Base-by-base conservation (phyloP, 2,329 filamentous ascomycete species). In the Podosphaera leucotricha region DNA sequence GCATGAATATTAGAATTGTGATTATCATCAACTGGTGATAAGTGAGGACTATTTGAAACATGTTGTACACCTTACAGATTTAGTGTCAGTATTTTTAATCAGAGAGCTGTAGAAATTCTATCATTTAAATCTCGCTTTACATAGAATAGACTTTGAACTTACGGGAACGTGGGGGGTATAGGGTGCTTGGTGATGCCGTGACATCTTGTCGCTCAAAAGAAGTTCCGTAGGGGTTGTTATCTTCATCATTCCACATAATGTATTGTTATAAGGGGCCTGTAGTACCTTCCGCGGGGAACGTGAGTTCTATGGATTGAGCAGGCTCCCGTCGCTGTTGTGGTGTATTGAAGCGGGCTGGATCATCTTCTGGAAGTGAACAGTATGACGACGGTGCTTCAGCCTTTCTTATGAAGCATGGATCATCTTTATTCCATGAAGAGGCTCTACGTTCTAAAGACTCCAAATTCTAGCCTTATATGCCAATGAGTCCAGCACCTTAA, bases 171-270 rank as follows among this genome's bases (percentile, higher is more conserved):
- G 77, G 76, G 35, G 77, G 44, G 74, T 65, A 19, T 77, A 74
- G 57, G 79, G 75, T 18, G 68, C 67, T 38, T 26, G 78, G 78
- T 22, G 78, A 83, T 39, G 75, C 70, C 59, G 80, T 75, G 49
- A 81, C 82, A 61, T 92, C 82, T 55, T 82, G 76, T 55, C 81
- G 80, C 61, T 90, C 82, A 65, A 92, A 94, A 61, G 83, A 87
- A 55, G 68, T 74, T 51, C 85, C 86, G 58, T 95, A 94, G 4
- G 87, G 87, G 61, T 95, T 95, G 64, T 95, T 95, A 59, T 95
- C 84, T 65, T 95, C 87, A 67, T 95, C 86, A 70, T 94, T 92
- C 87, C 87, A 95, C 87, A 95, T 95, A 53, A 55, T 70, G 60
- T 33, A 13, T 33, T 4, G 15, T 11, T 13, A 7, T 33, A n/a